Conservation (phyloP, 768 basidiomycete genomes). For the Wakefieldia striispora region DNA sequence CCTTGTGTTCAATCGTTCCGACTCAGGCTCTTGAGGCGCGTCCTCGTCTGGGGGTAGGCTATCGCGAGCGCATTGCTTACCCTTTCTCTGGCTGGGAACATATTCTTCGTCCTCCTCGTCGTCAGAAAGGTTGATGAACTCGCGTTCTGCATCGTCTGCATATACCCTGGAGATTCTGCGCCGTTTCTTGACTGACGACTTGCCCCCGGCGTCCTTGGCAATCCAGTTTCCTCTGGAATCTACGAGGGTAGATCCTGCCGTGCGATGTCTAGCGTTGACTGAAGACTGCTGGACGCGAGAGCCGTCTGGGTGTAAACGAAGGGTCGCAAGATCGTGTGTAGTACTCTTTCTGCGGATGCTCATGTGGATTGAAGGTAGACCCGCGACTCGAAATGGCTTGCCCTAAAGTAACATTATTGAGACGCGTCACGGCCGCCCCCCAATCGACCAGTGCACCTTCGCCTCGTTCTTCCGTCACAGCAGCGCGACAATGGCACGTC, state of each 20-base stretch:
- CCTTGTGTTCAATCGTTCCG: constrained; percentile 17
- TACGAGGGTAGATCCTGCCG: constrained; percentile 36
- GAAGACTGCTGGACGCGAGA: constrained; percentile 52
- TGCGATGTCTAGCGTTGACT: constrained; percentile 33
- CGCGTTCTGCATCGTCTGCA: constrained; percentile 25
- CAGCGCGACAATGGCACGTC: constrained; percentile 25
- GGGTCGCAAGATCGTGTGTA: constrained; percentile 61
- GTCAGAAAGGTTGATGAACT: constrained; percentile 20
- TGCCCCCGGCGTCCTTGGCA: constrained; percentile 63
- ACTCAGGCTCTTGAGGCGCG: constrained; percentile 11
- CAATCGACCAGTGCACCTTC: background rate
- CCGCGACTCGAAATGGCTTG: constrained; percentile 16
- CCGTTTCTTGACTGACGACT: constrained; percentile 38
- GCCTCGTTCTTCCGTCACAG: background rate
- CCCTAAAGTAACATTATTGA: constrained; percentile 16
- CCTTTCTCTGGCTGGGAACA: constrained; percentile 15
- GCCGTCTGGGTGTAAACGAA: constrained; percentile 66
- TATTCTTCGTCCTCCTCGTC: constrained; percentile 22
- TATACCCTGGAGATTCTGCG: constrained; percentile 18
- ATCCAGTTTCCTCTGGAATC: constrained; percentile 63
- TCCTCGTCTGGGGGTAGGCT: constrained; percentile 7
- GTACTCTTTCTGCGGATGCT: constrained; percentile 44
- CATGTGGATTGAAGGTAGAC: constrained; percentile 6
- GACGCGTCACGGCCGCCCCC: too few species aligned
- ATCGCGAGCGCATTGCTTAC: constrained; percentile 24